A percentile compares a stretch with the other conserved stretches of the same genome.
Evolutionary conservation across 495 filamentous ascomycete genomes (phyloP).

Genomic region (Hamigera avellanea): DNA sequence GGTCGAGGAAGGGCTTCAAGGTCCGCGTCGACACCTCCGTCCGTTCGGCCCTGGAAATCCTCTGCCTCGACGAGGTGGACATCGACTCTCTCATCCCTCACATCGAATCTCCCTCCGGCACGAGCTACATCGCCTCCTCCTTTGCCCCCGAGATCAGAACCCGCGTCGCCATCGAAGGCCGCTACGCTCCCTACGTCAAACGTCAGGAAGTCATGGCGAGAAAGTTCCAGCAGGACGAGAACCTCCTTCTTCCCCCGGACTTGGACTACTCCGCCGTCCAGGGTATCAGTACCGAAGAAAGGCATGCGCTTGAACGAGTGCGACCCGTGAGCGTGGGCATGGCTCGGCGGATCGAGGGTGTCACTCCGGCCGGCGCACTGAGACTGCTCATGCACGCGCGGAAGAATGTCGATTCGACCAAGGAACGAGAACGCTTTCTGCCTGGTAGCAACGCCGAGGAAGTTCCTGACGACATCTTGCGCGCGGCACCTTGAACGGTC

Average conservation of each 20-base stretch:
- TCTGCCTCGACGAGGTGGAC: conserved; percentile 48
- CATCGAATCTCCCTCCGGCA: conserved; percentile 34
- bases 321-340: conserved; percentile 77
- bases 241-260: conserved; percentile 57
- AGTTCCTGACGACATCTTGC: conserved; percentile 10
- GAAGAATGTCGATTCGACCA: conserved; percentile 5
- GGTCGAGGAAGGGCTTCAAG: conserved; percentile 58
- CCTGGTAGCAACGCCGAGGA: background rate
- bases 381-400: conserved; percentile 33
- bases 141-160: conserved; percentile 45
- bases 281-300: conserved; percentile 73
- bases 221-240: conserved; percentile 65
- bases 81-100: conserved; percentile 40
- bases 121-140: conserved; percentile 27
- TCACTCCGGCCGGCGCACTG: conserved; percentile 41
- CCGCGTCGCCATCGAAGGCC: conserved; percentile 66
- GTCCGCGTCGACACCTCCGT: conserved; percentile 46
- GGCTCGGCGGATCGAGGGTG: conserved; percentile 77
- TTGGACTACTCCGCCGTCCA: conserved; percentile 62
- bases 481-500: conserved; percentile 3
- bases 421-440: no score
- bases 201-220: conserved; percentile 53
- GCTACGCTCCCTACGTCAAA: conserved; percentile 74
- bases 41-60: conserved; percentile 63
- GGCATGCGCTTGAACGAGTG: conserved; percentile 50